Evolutionary conservation across 176 grass and related monocot species (phyloP).

Genomic region (Secale cereale): DNA sequence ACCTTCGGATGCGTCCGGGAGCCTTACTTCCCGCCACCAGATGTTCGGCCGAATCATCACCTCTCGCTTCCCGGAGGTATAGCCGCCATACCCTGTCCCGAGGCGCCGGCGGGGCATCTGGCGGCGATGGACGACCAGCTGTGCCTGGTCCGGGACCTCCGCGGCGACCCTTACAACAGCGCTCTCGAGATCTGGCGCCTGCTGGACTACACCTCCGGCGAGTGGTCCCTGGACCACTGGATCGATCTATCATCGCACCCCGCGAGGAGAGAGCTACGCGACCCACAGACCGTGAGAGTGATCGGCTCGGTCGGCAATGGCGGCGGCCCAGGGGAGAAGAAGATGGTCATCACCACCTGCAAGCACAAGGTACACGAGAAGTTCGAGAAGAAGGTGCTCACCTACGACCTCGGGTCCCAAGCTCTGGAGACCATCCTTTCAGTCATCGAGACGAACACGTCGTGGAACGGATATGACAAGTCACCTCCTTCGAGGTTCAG

Average conservation of each 20-base stretch:
- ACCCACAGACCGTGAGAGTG: not conserved
- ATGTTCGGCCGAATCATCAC: not conserved
- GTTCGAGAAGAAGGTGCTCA: not conserved
- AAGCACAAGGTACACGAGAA: slow-evolving; percentile 4
- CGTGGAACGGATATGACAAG: not conserved
- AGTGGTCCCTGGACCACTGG: not conserved
- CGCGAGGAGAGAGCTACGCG: not conserved
- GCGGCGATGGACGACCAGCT: slow-evolving; percentile 4
- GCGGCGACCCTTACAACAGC: not conserved
- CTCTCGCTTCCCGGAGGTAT: not conserved
- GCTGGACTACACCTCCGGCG: not conserved
- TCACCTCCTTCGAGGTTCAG: not conserved
- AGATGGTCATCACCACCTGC: slow-evolving; percentile 17
- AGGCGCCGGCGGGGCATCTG: not conserved
- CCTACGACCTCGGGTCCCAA: not conserved
- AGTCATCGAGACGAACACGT: not conserved
- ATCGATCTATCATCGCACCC: not conserved
- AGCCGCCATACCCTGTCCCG: not conserved
- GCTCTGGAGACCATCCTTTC: not conserved
- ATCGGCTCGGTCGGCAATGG: not conserved
- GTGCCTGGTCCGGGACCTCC: slow-evolving; percentile 10
- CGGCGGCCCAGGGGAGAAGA: not conserved
- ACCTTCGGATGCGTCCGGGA: slow-evolving; percentile 12
- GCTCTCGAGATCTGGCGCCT: slow-evolving; percentile 26
- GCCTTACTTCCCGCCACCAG: not conserved